Evolutionary conservation across 306 rosid species (phyloP), one percentile per base, ranked within the genome.

Genomic region (Vigna mungo): DNA sequence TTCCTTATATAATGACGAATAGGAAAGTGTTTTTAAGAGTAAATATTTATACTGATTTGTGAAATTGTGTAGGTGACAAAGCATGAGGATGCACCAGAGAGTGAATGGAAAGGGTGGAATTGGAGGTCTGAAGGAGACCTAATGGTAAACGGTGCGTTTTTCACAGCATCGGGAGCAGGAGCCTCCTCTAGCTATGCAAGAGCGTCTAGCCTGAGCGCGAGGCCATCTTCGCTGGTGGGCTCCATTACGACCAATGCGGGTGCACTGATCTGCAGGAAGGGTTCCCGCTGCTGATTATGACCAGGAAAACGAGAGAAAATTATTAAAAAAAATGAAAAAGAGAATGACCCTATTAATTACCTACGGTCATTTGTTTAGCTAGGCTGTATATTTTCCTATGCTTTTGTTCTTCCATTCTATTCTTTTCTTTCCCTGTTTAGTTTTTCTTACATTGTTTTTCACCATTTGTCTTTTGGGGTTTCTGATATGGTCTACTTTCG

Each of bases 51-150:
- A 36, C 6, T 36, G 41, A 41, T 41, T 2, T 1, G 55, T 73
- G n/a, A 25, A 60, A 49, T 21, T 54, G 68, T 60, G 49, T 63
- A 94, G 98, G 98, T 95, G 83, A 95, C 99, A 9, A 95, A 95
- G 71, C 94, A 92, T 27, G 99, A 95, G 87, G 99, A 95, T 84
- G 99, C 99, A 6, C 88, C 96, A 0, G 92, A 92, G 80, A 80
- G 83, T 79, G 93, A 90, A 16, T 95, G 99, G 98, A 87, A 18
- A 81, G 60, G 55, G 34, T 95, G 98, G 98, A 92, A 95, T 39
- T 95, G 98, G 98, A 89, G 99, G 60, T 90, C 97, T 1, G 99
- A 87, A 53, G 97, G 97, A 0, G 99, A 95, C 61, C 7, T 92
- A 62, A 0, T 95, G 76, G 5, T 89, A n/a, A 95, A 95, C 61